Percentiles rank a stretch among this genome's conserved stretches.
phyloP scores from a whole-genome alignment of 2,329 filamentous ascomycete genomes.

The Venturia nashicola region DNA sequence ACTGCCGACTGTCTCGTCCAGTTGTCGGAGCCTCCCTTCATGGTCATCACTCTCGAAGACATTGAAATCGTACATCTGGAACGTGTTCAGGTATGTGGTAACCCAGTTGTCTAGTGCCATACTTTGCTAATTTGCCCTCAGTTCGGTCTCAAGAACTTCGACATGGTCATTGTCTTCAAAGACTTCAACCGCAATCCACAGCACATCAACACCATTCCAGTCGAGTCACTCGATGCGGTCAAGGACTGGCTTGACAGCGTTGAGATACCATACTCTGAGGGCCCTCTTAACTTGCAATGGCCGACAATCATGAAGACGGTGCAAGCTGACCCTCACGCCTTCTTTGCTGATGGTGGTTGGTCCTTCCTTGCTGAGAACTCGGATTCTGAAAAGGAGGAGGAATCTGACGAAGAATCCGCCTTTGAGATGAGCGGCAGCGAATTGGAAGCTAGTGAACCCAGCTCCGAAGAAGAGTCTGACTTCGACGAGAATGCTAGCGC shows the following conservation, averaged over 20 bases:
- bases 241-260: conserved; percentile 97
- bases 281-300: conserved; percentile 96
- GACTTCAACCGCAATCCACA: conserved; percentile 84
- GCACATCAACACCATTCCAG: conserved; percentile 96
- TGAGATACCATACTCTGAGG: conserved; percentile 88
- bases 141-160: conserved; percentile 97
- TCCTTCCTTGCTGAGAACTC: conserved; percentile 79
- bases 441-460: conserved; percentile 58
- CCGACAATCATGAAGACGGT: conserved; percentile 99
- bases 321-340: conserved; percentile 80
- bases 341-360: conserved; percentile 95
- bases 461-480: conserved; percentile 78
- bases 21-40: conserved; percentile 91
- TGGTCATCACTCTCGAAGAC: conserved; percentile 88
- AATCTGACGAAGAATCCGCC: conserved; percentile 76
- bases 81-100: conserved; percentile 52
- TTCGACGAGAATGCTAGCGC: conserved; percentile 83
- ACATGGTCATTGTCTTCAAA: conserved; percentile 96
- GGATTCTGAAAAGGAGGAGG: conserved; percentile 65
- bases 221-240: conserved; percentile 86
- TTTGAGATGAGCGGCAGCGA: conserved; percentile 88
- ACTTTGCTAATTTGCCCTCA: conserved; percentile 26
- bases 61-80: conserved; percentile 95
- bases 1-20: conserved; percentile 96
- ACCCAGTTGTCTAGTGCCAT: neutral